These are phyloP conservation scores for Penicillium glabrum DNA, from an alignment of 2,329 filamentous ascomycete species.

Conservation along the genomic window DNA sequence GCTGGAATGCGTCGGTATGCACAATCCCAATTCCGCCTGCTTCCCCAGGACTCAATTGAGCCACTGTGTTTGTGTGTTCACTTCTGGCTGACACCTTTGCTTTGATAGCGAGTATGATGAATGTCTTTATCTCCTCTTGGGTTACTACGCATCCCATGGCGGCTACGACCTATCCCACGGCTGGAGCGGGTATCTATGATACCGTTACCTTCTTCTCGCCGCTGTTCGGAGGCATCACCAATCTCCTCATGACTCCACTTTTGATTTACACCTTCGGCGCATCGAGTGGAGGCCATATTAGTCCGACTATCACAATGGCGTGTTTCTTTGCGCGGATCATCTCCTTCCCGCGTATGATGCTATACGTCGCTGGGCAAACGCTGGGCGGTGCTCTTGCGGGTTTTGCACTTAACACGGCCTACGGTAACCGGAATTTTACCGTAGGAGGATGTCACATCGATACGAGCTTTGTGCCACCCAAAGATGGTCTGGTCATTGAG, in stretches of 20 bases:
- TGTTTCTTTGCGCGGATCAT: constrained; percentile 54
- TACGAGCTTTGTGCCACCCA: constrained; percentile 33
- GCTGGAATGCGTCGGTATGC: constrained; percentile 40
- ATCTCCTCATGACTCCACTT: constrained; percentile 43
- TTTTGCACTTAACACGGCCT: constrained; percentile 37
- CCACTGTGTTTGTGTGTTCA: neutral
- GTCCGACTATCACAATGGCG: constrained; percentile 54
- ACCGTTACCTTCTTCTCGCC: constrained; percentile 31
- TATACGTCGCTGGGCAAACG: constrained; percentile 51
- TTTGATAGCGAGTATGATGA: constrained; percentile 26
- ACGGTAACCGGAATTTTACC: constrained; percentile 28
- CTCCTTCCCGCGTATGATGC: constrained; percentile 48
- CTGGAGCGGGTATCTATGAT: constrained; percentile 28
- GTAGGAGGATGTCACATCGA: constrained; percentile 44
- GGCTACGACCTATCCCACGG: constrained; percentile 6
- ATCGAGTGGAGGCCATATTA: constrained; percentile 54
- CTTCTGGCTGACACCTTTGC: neutral
- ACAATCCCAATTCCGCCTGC: neutral
- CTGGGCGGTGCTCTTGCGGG: constrained; percentile 48
- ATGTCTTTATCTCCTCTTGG: constrained; percentile 27
- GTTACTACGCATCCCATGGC: constrained; percentile 21
- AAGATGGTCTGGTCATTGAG: constrained; percentile 50
- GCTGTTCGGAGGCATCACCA: constrained; percentile 41
- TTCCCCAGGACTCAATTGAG: neutral
- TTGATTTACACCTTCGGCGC: constrained; percentile 53